phyloP scores from a whole-genome alignment of 140 eudicot genomes.

The Oenanthe javanica region DNA sequence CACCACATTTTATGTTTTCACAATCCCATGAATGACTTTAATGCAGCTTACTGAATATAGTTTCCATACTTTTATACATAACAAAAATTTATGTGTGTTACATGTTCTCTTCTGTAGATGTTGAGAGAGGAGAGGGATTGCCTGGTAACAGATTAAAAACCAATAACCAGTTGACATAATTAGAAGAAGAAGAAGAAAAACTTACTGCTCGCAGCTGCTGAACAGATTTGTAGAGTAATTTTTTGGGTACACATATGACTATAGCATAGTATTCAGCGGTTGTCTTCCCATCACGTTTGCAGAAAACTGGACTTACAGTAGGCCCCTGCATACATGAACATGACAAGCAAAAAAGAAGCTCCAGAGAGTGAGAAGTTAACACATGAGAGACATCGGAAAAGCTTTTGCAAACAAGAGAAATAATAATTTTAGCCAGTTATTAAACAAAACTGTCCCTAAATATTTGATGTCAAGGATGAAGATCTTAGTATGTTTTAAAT shows the following conservation, averaged over 20 bases:
- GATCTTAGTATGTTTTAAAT: not conserved
- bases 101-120: not conserved
- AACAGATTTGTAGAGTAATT: constrained; percentile 67
- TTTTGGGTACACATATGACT: constrained; percentile 89
- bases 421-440: not conserved
- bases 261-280: constrained; percentile 71
- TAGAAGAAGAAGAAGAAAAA: not conserved
- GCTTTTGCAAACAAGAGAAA: not conserved
- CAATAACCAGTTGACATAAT: constrained; percentile 2
- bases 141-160: not conserved
- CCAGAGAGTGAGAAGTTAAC: not conserved
- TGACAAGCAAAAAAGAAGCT: not conserved
- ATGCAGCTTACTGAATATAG: not conserved
- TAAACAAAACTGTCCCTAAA: not conserved
- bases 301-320: constrained; percentile 79
- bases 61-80: not conserved
- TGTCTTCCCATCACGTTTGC: constrained; percentile 48
- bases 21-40: not conserved
- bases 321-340: constrained; percentile 62
- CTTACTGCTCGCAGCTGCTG: constrained; percentile 84
- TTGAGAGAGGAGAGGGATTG: not conserved
- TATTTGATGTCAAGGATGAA: not conserved
- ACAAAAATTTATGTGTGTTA: not conserved
- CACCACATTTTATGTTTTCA: not conserved
- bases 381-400: not conserved